These are phyloP conservation scores for Leccinum fallax DNA, from an alignment of 1,284 basidiomycete species.

Conservation along the genomic window DNA sequence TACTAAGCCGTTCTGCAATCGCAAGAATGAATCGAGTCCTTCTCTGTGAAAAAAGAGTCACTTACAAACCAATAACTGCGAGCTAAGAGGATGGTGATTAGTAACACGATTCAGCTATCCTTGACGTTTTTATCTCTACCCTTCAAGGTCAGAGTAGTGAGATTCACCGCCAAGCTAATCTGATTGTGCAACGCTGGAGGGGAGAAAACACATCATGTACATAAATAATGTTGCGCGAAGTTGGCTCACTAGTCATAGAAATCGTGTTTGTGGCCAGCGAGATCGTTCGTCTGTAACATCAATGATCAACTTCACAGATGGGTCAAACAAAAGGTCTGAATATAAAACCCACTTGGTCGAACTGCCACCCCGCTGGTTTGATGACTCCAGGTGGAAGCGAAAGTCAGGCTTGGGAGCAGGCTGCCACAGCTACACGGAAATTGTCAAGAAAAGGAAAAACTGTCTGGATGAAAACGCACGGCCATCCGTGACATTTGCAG, in stretches of 20 bases:
- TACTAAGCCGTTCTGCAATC: slow-evolving; percentile 5
- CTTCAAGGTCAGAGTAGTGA: slow-evolving; percentile 4
- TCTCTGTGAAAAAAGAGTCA: background rate
- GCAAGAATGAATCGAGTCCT: background rate
- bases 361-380: slow-evolving; percentile 7
- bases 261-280: slow-evolving; percentile 5
- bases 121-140: background rate
- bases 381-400: slow-evolving; percentile 3
- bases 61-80: slow-evolving; percentile 8
- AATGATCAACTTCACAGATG: background rate
- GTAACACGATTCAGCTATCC: background rate
- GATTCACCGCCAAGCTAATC: slow-evolving; percentile 7
- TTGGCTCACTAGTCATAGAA: slow-evolving; percentile 8
- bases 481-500: background rate
- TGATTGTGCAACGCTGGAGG: slow-evolving; percentile 2
- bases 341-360: slow-evolving; percentile 1
- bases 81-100: background rate
- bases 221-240: too few species aligned
- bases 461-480: background rate
- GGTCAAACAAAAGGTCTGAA: background rate
- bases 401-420: slow-evolving; percentile 1
- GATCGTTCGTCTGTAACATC: slow-evolving; percentile 6
- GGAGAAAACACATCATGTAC: too few species aligned
- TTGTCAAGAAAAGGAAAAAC: background rate
- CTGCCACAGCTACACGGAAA: background rate